Base-by-base conservation (phyloP, 768 basidiomycete genomes). In the Phanerochaete carnosa region DNA sequence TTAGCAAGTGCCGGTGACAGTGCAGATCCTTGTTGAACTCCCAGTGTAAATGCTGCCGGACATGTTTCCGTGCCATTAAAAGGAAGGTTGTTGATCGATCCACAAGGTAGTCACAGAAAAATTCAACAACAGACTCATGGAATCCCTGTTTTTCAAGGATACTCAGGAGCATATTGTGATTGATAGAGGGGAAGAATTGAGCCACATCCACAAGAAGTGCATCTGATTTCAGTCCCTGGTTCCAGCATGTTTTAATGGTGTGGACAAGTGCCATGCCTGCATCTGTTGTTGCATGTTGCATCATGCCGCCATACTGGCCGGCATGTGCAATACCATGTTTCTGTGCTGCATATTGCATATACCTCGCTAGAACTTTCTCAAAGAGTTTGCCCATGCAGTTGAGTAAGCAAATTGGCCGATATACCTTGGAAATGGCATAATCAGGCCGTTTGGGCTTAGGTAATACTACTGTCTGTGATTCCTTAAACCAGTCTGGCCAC, bases 331-430 rank as follows among this genome's bases (percentile, higher is more conserved):
- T 43, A 25, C 60, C 58, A 45, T 35, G 37, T 32, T 50, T 58
- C 45, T 65, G 61, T 19, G 51, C 60, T 3, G 65, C 61, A 52
- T 59, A 66, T 49, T 65, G 63, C 26, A 70, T 55, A 0, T 58
- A 59, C 16, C 59, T 29, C 2, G 65, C 62, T 13, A 68, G 25
- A 12, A 69, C 33, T 54, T 66, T 68, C 55, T 68, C 68, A 3
- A 63, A 32, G 3, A 67, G 60, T 55, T 72, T 72, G 0, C 66
- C 68, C 0, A 72, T 16, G 47, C 56, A 63, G 49, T 66, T 60
- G 13, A 70, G 61, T 0, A 72, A 65, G 1, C 65, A 62, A 49
- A 72, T 71, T 0, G 64, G 70, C 45, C 68, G 65, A 55, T 69
- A 72, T 2, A 68, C 64, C 56, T 69, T 70, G 1, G 68, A 52